These are phyloP conservation scores for Entamoeba dispar DNA, from an alignment of 208 protist species.

Conservation along the genomic window DNA sequence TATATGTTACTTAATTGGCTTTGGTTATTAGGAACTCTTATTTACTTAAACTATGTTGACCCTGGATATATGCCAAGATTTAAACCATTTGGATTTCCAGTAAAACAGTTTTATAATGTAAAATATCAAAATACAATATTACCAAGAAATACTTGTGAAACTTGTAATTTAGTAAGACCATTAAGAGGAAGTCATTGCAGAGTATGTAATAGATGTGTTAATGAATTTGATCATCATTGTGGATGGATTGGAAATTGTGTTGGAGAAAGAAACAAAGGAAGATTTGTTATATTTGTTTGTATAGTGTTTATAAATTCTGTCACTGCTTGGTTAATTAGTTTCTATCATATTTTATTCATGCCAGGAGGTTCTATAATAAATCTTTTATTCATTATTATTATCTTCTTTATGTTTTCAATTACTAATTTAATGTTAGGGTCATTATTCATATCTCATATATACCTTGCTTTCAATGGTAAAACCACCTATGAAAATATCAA, in stretches of 20 bases:
- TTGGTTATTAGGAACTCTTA: neutral
- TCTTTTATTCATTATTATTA: neutral
- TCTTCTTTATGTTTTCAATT: neutral
- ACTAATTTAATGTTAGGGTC: neutral
- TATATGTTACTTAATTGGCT: neutral
- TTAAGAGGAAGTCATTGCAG: constrained; percentile 26
- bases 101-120: neutral
- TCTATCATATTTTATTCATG: neutral
- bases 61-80: neutral
- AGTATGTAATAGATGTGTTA: constrained; percentile 29
- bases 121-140: neutral
- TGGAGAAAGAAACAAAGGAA: constrained; percentile 26
- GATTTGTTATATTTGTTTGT: constrained; percentile 18
- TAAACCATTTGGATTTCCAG: neutral
- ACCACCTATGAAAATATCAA: neutral
- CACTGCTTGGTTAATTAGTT: neutral
- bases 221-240: constrained; percentile 34
- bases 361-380: neutral
- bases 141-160: neutral
- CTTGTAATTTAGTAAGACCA: constrained; percentile 24
- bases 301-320: neutral
- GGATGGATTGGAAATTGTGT: constrained; percentile 29
- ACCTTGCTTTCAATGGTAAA: neutral
- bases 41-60: neutral
- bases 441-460: neutral